phyloP scores from a whole-genome alignment of 306 rosid species.

The Rubus parviflorus region DNA sequence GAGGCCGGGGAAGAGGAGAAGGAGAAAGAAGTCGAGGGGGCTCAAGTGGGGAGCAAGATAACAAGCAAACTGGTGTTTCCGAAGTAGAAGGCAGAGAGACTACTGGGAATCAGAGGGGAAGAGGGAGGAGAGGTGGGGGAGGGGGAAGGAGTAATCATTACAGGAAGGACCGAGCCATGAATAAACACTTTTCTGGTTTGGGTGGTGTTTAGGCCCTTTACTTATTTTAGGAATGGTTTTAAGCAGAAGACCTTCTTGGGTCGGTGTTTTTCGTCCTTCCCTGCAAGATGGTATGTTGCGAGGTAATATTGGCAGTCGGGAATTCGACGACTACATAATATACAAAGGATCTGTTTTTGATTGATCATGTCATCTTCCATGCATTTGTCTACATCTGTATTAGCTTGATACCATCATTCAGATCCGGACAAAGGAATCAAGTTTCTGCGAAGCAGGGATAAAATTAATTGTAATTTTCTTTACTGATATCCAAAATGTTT shows the following conservation, averaged over 20 bases:
- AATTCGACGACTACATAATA: background rate
- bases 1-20: constrained; percentile 44
- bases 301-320: background rate
- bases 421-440: too few species aligned
- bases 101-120: constrained; percentile 29
- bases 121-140: constrained; percentile 38
- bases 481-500: too few species aligned
- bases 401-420: too few species aligned
- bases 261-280: background rate
- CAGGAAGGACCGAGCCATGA: constrained; percentile 87
- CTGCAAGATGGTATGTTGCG: background rate
- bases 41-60: constrained; percentile 12
- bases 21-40: constrained; percentile 24
- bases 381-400: too few species aligned
- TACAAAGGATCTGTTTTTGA: background rate
- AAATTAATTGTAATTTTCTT: too few species aligned
- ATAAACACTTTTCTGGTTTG: constrained; percentile 81
- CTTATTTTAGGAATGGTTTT: background rate
- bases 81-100: constrained; percentile 29
- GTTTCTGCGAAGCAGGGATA: too few species aligned
- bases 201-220: constrained; percentile 49
- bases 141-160: constrained; percentile 62
- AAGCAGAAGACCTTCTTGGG: background rate
- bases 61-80: constrained; percentile 9
- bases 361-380: too few species aligned